These are phyloP conservation scores for Daldinia concentrica DNA, from an alignment of 495 filamentous ascomycete species.

Conservation along the genomic window DNA sequence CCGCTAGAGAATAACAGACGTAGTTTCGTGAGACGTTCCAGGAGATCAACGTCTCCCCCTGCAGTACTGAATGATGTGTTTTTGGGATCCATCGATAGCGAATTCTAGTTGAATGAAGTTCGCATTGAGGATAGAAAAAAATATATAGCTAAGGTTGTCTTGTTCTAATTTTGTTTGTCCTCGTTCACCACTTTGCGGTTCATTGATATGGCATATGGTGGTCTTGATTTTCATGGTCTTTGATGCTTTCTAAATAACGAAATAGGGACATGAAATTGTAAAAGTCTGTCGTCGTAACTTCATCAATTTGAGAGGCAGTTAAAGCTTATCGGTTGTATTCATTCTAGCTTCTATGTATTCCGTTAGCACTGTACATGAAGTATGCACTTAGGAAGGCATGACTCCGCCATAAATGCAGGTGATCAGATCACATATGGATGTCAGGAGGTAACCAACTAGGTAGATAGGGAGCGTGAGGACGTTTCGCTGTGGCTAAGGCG, in stretches of 20 bases:
- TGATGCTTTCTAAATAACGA: neutral
- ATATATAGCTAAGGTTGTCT: neutral
- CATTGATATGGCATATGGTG: neutral
- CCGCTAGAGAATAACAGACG: slow-evolving; percentile 19
- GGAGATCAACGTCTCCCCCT: neutral
- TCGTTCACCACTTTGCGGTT: neutral
- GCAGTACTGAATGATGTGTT: neutral
- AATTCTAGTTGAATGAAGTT: neutral
- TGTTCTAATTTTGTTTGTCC: neutral
- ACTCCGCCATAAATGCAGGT: neutral
- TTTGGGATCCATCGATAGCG: slow-evolving; percentile 7
- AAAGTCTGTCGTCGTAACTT: neutral
- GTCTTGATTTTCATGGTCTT: neutral
- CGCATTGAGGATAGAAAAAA: neutral
- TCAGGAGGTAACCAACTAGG: slow-evolving; percentile 24
- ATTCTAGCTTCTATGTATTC: neutral
- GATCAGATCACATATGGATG: neutral
- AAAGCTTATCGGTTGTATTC: neutral
- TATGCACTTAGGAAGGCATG: neutral
- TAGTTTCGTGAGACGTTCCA: slow-evolving; percentile 15
- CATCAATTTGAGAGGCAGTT: neutral
- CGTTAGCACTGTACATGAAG: neutral
- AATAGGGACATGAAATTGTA: neutral
- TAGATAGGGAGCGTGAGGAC: neutral
- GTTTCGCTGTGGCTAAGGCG: neutral